Percentiles rank a stretch among this genome's conserved stretches.
Conservation (phyloP, 768 basidiomycete species). For the Boletus pseudo-olivaceus region DNA sequence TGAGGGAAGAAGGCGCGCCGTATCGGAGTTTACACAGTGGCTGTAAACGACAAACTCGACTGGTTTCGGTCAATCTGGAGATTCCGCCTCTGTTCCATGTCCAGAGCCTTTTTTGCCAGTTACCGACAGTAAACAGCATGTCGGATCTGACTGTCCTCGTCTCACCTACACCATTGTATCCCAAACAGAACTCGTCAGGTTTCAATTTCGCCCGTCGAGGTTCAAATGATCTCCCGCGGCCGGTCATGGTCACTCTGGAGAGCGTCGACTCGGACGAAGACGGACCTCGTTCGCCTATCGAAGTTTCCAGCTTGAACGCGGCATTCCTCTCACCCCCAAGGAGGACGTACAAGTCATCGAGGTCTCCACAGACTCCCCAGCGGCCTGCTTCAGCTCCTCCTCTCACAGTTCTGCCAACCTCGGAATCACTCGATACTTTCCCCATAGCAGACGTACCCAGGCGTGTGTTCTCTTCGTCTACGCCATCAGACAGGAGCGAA, state of each 20-base stretch:
- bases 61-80: neutral
- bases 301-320: slow-evolving; percentile 16
- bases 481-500: slow-evolving; percentile 30
- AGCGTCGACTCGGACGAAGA: slow-evolving; percentile 22
- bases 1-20: too few species aligned
- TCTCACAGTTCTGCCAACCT: slow-evolving; percentile 1
- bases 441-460: slow-evolving; percentile 10
- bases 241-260: slow-evolving; percentile 34
- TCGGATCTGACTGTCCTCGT: slow-evolving; percentile 33
- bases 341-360: slow-evolving; percentile 26
- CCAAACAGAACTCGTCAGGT: slow-evolving; percentile 20
- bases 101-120: neutral
- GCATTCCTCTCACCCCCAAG: slow-evolving; percentile 26
- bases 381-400: slow-evolving; percentile 26
- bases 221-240: slow-evolving; percentile 24
- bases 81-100: neutral
- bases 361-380: slow-evolving; percentile 3
- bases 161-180: slow-evolving; percentile 28
- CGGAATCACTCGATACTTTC: neutral
- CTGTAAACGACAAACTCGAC: neutral
- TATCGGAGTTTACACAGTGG: neutral
- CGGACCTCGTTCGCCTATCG: slow-evolving; percentile 24
- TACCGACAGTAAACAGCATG: slow-evolving; percentile 13
- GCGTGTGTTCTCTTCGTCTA: slow-evolving; percentile 15
- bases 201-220: slow-evolving; percentile 32